Evolutionary conservation across 208 protist species (phyloP).

Genomic region (Leishmania braziliensis): DNA sequence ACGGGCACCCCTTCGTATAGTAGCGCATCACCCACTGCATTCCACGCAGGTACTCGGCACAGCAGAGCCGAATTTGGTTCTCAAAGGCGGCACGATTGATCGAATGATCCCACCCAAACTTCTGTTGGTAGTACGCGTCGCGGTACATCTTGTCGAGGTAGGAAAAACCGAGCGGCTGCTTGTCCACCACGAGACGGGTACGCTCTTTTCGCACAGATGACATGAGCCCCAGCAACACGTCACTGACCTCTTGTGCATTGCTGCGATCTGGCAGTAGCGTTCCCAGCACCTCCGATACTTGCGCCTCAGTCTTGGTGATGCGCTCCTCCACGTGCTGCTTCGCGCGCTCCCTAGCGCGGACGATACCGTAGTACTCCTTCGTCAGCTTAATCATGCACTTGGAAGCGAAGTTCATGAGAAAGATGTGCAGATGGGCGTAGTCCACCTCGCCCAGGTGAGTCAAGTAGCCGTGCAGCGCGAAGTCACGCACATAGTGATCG

Average conservation of each 20-base stretch:
- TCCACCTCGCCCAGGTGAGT: conserved; percentile 87
- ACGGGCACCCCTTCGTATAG: conserved; percentile 98
- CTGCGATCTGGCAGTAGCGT: conserved; percentile 28
- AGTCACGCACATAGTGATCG: conserved; percentile 85
- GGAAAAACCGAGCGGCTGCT: conserved; percentile 75
- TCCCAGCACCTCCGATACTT: conserved; percentile 34
- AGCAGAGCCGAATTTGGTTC: conserved; percentile 63
- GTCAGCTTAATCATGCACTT: conserved; percentile 57
- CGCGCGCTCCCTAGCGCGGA: conserved; percentile 65
- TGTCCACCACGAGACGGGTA: conserved; percentile 60
- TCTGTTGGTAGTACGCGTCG: conserved; percentile 79
- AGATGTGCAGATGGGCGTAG: conserved; percentile 56
- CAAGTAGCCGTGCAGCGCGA: conserved; percentile 78
- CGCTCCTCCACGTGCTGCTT: conserved; percentile 82
- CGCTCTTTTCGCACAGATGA: conserved; percentile 64
- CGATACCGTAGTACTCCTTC: conserved; percentile 62
- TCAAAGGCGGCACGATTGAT: conserved; percentile 62
- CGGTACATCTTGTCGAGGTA: conserved; percentile 77
- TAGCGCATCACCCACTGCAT: conserved; percentile 99
- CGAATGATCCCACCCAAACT: conserved; percentile 78
- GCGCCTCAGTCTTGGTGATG: conserved; percentile 44
- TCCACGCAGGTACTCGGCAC: conserved; percentile 95
- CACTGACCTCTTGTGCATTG: conserved; percentile 68
- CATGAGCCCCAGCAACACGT: conserved; percentile 50
- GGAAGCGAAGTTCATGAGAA: conserved; percentile 65